Evolutionary conservation across 352 stramenopile genomes (phyloP).

Genomic region (Stramenopiles sp.): DNA sequence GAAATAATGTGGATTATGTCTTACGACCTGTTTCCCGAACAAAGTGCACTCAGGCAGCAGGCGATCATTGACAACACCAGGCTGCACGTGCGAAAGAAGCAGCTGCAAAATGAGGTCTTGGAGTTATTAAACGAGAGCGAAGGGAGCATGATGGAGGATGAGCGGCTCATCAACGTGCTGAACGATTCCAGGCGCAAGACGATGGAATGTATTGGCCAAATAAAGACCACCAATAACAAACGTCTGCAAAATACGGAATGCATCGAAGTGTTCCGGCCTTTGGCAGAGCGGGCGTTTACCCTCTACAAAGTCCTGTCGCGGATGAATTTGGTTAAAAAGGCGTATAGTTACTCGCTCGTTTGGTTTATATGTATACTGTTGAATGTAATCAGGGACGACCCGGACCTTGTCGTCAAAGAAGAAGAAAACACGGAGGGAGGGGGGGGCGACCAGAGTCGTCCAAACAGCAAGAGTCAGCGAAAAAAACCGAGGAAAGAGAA

Average conservation of each 20-base stretch:
- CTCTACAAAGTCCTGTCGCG: neutral
- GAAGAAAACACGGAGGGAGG: neutral
- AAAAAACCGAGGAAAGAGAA: neutral
- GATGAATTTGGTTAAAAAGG: neutral
- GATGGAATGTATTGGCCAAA: slow-evolving; percentile 36
- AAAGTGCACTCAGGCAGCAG: slow-evolving; percentile 91
- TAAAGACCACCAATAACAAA: neutral
- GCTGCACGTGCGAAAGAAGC: slow-evolving; percentile 81
- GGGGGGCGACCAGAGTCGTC: no score
- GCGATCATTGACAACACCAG: slow-evolving; percentile 95
- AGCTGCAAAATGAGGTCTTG: slow-evolving; percentile 38
- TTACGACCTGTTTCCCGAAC: slow-evolving; percentile 40
- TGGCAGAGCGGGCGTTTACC: neutral
- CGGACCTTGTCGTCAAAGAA: neutral
- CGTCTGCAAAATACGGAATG: neutral
- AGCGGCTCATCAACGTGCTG: slow-evolving; percentile 92
- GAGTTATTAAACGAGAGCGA: slow-evolving; percentile 87
- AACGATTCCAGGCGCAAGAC: slow-evolving; percentile 95
- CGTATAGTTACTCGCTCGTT: neutral
- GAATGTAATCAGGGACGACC: neutral
- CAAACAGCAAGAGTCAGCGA: neutral
- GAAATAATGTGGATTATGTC: slow-evolving; percentile 91
- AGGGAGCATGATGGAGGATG: slow-evolving; percentile 89
- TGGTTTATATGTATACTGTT: neutral
- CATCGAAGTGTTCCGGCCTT: neutral